Evolutionary conservation across 805 yeast species (phyloP).

Genomic region (Ogataea corticis): DNA sequence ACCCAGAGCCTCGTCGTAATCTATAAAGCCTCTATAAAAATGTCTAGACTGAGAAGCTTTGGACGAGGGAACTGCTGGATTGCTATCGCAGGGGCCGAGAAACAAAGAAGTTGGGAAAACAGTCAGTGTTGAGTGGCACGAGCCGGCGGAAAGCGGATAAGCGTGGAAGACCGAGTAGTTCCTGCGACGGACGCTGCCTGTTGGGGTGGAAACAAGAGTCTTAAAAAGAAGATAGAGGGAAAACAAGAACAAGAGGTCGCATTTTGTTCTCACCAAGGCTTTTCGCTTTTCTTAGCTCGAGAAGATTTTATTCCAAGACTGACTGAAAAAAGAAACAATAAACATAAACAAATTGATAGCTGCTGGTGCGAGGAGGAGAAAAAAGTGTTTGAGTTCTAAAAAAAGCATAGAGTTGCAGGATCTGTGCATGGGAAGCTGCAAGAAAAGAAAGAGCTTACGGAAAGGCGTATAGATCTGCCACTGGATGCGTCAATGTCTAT

Average conservation of each 20-base stretch:
- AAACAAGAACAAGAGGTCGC: background rate
- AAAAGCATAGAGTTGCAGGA: background rate
- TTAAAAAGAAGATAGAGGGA: background rate
- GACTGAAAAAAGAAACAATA: slow-evolving; percentile 4
- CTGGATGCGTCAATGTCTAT: no score
- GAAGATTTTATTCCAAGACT: background rate
- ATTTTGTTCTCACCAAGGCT: background rate
- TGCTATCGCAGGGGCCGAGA: background rate
- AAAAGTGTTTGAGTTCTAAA: background rate
- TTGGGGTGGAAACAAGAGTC: background rate
- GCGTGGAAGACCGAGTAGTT: background rate
- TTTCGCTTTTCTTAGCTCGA: slow-evolving; percentile 1
- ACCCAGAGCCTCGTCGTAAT: no score
- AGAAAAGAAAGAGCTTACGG: no score
- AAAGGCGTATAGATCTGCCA: no score
- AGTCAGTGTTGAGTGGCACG: no score
- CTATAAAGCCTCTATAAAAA: background rate
- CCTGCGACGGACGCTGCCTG: background rate
- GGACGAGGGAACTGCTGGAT: background rate
- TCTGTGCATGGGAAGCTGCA: no score
- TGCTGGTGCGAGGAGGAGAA: slow-evolving; percentile 5
- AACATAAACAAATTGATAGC: slow-evolving; percentile 1
- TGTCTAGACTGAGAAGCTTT: background rate
- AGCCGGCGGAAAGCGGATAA: background rate
- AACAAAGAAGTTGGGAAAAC: background rate